phyloP scores from a whole-genome alignment of 192 early-diverging fungal species.

The Coemansia sp. region DNA sequence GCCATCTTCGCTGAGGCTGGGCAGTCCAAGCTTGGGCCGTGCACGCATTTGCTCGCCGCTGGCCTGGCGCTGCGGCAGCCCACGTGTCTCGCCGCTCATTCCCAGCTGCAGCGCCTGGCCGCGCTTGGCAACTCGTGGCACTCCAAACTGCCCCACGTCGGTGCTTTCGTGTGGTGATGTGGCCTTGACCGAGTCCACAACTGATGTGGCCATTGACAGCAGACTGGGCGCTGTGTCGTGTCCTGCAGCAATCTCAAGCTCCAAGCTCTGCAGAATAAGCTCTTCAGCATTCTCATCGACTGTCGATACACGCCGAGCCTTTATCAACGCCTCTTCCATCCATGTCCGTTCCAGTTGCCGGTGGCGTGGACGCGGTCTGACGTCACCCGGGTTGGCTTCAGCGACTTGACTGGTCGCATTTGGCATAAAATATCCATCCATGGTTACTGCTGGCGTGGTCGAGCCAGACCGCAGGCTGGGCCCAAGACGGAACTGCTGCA shows the following conservation, averaged over 20 bases:
- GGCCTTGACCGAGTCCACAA: slow-evolving; percentile 4
- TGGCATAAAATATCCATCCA: slow-evolving; percentile 56
- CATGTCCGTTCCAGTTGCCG: slow-evolving; percentile 51
- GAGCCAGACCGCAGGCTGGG: slow-evolving; percentile 48
- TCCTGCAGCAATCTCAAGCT: slow-evolving; percentile 8
- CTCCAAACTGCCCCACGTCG: slow-evolving; percentile 26
- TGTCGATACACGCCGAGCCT: slow-evolving; percentile 51
- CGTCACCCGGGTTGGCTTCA: not conserved
- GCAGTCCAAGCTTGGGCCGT: slow-evolving; percentile 14
- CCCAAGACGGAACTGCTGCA: slow-evolving; percentile 56
- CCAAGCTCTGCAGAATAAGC: slow-evolving; percentile 44
- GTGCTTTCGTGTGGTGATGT: slow-evolving; percentile 7
- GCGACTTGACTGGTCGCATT: slow-evolving; percentile 3
- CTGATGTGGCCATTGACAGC: slow-evolving; percentile 12
- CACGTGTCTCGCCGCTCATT: slow-evolving; percentile 6
- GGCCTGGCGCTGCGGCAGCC: slow-evolving; percentile 11
- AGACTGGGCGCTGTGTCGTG: slow-evolving; percentile 10
- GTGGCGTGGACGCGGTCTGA: slow-evolving; percentile 29
- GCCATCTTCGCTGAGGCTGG: slow-evolving; percentile 23
- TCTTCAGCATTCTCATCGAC: slow-evolving; percentile 52
- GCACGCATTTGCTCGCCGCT: slow-evolving; percentile 10
- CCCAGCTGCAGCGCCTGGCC: slow-evolving; percentile 18
- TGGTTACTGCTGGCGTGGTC: slow-evolving; percentile 48
- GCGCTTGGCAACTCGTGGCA: slow-evolving; percentile 21
- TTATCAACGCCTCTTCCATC: slow-evolving; percentile 57